Evolutionary conservation across 768 basidiomycete species (phyloP), one percentile per base, ranked within the genome.

Genomic region (Rossbeevera mucosa): DNA sequence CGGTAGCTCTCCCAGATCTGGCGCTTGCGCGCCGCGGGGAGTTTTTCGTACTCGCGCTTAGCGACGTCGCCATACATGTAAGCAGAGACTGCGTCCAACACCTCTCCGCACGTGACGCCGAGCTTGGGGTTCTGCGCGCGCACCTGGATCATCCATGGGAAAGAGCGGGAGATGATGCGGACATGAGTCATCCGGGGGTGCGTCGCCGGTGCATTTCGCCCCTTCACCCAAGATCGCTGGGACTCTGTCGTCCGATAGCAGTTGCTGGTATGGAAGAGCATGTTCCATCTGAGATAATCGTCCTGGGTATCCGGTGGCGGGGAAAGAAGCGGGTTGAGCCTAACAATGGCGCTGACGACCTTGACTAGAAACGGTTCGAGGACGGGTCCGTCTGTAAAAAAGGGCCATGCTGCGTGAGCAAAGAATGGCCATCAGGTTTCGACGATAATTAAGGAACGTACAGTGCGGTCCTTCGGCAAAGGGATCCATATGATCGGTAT

Each of bases 261-360:
- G 53, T 80, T 75, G 36, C 74, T 78, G 6, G 85, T 77, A 6
- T 73, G 71, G 64, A 82, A 87, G 38, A 86, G 75, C 82, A 90
- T 85, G 68, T 86, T 85, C 86, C 87, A 89, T 44, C 77, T 80
- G 41, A 90, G 70, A 62, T 80, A 79, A 5, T 77, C 75, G 1
- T 78, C 75, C 5, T 69, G 59, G 4, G 65, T 64, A 8, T 74
- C 73, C 0, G 76, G 66, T 54, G 66, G 71, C 18, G 83, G 81
- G 0, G 68, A 60, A 14, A 89, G 71, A 22, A 88, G 73, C 0
- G 88, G 86, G 61, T 90, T 89, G 29, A 90, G 51, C 43, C 68
- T 65, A 5, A 83, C 56, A 6, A 58, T 55, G 1, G 80, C 81
- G 0, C 70, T 59, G 9, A 87, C 76, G 22, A 80, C 68, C 46